Conservation (phyloP, 2,329 filamentous ascomycete genomes). For the Lizonia empirigonia region DNA sequence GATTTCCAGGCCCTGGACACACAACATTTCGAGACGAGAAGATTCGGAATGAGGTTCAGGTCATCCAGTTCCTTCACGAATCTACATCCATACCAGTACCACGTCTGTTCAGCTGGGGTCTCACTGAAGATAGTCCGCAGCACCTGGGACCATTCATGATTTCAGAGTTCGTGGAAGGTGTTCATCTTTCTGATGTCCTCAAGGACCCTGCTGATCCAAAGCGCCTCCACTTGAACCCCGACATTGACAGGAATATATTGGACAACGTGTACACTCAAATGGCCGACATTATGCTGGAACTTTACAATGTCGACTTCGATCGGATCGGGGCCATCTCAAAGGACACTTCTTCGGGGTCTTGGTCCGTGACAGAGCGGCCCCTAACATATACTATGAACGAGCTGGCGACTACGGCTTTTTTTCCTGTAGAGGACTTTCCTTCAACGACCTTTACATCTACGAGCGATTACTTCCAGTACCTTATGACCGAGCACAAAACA, state of each 20-base stretch:
- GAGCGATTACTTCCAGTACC: slow-evolving; percentile 25
- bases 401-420: slow-evolving; percentile 32
- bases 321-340: slow-evolving; percentile 43
- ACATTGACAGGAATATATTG: slow-evolving; percentile 29
- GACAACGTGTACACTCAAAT: slow-evolving; percentile 29
- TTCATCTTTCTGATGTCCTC: slow-evolving; percentile 21
- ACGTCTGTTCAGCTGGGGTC: slow-evolving; percentile 23
- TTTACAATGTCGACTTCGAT: slow-evolving; percentile 23
- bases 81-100: slow-evolving; percentile 24
- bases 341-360: slow-evolving; percentile 29
- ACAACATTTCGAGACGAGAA: slow-evolving; percentile 24
- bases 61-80: slow-evolving; percentile 23
- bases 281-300: slow-evolving; percentile 26
- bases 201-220: slow-evolving; percentile 31
- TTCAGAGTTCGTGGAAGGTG: slow-evolving; percentile 30
- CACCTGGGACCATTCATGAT: slow-evolving; percentile 35
- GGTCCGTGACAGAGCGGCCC: slow-evolving; percentile 36
- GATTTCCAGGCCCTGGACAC: too few species aligned
- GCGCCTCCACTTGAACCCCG: slow-evolving; percentile 21
- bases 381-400: slow-evolving; percentile 33
- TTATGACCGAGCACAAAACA: slow-evolving; percentile 26
- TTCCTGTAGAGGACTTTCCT: slow-evolving; percentile 37
- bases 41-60: slow-evolving; percentile 22
- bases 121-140: slow-evolving; percentile 27
- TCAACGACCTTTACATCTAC: slow-evolving; percentile 31